Evolutionary conservation across 1,284 basidiomycete genomes (phyloP), one percentile per base, ranked within the genome.

Genomic region (Ustilago vetiveriae): DNA sequence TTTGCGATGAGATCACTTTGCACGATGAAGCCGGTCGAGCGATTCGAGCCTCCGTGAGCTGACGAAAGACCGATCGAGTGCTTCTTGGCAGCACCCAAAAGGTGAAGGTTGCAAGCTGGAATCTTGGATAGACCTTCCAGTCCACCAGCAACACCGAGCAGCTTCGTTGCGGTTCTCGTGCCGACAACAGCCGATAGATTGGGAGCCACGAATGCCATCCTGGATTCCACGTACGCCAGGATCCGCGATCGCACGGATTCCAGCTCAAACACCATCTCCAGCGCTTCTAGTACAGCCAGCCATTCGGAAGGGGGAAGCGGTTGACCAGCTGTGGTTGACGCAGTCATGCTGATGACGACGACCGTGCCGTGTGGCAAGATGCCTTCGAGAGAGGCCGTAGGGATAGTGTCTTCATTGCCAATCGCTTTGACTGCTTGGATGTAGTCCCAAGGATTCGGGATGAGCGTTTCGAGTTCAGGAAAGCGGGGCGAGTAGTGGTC

Each of bases 121-220:
- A 97, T 95, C 82, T 96, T 94, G 45, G 91, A 90, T 35, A 98
- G 86, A 0, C 91, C 92, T 46, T 87, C 88, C 17, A 99, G 86
- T 38, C 96, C 96, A 58, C 96, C 96, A 29, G 96, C 94, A 40
- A 97, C 92, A 82, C 96, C 96, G 40, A 99, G 89, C 43, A 99
- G 85, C 86, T 98, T 98, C 43, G 96, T 95, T 38, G 96, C 96
- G 84, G 94, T 95, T 67, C 92, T 92, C 51, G 95, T 97, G 81
- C 96, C 95, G 83, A 98, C 92, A 82, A 99, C 95, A 81, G 92
- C 91, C 76, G 92, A 95, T 80, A 99, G 88, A 83, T 99, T 99
- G 71, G 96, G 96, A 63, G 95, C 94, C 76, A 99, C 90, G 49
- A 94, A 88, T 84, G 92, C 92, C 92, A 99, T 98, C 83, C 96